These are phyloP conservation scores for Coemansia sp. DNA, from an alignment of 192 early-diverging fungal species.

Conservation along the genomic window DNA sequence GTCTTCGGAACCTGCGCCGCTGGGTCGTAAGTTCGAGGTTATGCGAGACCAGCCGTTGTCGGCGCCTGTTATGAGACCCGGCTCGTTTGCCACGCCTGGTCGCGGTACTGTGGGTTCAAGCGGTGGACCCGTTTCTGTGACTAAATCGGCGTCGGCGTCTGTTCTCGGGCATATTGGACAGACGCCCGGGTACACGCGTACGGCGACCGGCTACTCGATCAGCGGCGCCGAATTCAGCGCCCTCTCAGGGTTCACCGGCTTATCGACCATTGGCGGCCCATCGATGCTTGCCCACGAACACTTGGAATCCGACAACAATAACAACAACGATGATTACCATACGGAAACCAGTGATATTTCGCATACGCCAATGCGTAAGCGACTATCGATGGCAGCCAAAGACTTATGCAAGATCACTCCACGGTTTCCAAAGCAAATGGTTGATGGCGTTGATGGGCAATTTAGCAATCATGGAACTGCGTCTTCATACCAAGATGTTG, in stretches of 20 bases:
- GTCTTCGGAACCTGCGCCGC: neutral
- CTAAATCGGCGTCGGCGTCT: neutral
- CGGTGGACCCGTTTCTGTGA: neutral
- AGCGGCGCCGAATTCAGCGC: slow-evolving; percentile 39
- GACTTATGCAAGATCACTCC: slow-evolving; percentile 42
- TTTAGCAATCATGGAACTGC: neutral
- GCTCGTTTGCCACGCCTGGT: slow-evolving; percentile 16
- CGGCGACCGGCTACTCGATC: slow-evolving; percentile 20
- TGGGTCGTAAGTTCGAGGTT: slow-evolving; percentile 6
- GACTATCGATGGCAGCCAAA: slow-evolving; percentile 44
- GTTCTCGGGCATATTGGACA: slow-evolving; percentile 8
- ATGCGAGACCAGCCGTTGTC: slow-evolving; percentile 6
- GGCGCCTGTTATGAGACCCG: neutral
- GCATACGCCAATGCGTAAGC: slow-evolving; percentile 48
- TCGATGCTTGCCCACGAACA: slow-evolving; percentile 8
- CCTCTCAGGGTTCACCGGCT: slow-evolving; percentile 35
- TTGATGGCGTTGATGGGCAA: neutral
- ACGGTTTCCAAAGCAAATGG: slow-evolving; percentile 18
- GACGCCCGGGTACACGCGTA: slow-evolving; percentile 31
- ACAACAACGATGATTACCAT: slow-evolving; percentile 14
- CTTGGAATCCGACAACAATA: slow-evolving; percentile 5
- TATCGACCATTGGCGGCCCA: slow-evolving; percentile 38
- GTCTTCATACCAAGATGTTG: neutral
- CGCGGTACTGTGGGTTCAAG: neutral
- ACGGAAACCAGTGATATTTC: neutral